Evolutionary conservation across 352 stramenopile genomes (phyloP), one percentile per base, ranked within the genome.

Genomic region (Pythium insidiosum): DNA sequence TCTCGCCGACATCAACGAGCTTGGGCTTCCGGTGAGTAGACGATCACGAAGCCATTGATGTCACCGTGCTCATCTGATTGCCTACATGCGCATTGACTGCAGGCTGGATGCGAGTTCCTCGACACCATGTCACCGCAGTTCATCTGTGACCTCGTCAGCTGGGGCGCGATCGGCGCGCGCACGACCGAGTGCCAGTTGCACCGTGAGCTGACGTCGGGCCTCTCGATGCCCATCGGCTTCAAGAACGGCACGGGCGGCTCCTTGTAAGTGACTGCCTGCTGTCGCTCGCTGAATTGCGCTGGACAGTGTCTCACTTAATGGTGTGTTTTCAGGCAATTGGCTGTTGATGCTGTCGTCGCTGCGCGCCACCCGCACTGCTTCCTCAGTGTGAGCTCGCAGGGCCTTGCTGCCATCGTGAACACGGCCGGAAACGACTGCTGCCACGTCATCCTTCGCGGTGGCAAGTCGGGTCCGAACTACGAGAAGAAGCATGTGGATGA

Each of bases 91-190:
- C n/a, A n/a, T n/a, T n/a, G n/a, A n/a, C n/a, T 95, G 21, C 84
- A 80, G 47, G 76, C 75, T 7, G 84, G 77, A 22, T 89, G 74
- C 49, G 84, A 95, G 58, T 95, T 95, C 59, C 62, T 95, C 18
- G 84, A 95, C 62, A 94, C 84, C 34, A 92, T 95, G 72, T 94
- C 82, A 22, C 84, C 84, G 26, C 84, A 95, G 55, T 95, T 95
- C 60, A 92, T 90, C 58, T 82, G 73, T 40, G 84, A 95, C 37
- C 66, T 95, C 33, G 78, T 95, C 31, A 88, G 73, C 55, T 95
- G 84, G 84, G 84, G 84, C 20, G 84, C 81, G 22, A 95, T 95
- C n/a, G 84, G 84, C n/a, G 84, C 84, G 6, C 75, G 84, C 40
- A 95, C 84, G 22, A 95, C 84, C 52, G 84, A 95, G 64, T 92